phyloP scores from a whole-genome alignment of 2,329 filamentous ascomycete species.

The Colletotrichum sp. region DNA sequence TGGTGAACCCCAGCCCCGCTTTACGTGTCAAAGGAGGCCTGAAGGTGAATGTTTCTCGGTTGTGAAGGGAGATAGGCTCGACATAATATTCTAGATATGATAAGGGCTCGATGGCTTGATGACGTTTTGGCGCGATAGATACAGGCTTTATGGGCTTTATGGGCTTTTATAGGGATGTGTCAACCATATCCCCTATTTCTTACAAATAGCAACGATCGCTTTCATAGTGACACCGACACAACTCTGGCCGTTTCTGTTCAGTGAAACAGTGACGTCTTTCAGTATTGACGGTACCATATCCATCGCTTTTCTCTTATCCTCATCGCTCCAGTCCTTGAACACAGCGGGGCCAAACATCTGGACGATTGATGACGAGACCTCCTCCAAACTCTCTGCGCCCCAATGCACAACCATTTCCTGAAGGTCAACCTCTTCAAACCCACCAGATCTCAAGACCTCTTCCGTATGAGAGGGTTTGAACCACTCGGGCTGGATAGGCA shows the following conservation, averaged over 20 bases:
- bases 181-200: too few relatives aligned
- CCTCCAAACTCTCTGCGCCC: not conserved
- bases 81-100: too few relatives aligned
- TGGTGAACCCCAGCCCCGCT: not conserved
- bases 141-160: too few relatives aligned
- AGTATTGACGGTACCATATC: not conserved
- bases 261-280: not conserved
- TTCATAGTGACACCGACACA: slow-evolving; percentile 1
- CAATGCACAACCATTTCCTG: not conserved
- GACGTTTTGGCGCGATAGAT: too few relatives aligned
- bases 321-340: slow-evolving; percentile 2
- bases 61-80: not conserved
- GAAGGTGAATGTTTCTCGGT: not conserved
- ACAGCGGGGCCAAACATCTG: not conserved
- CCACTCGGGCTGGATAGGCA: slow-evolving; percentile 20
- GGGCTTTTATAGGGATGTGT: too few relatives aligned
- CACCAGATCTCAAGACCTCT: not conserved
- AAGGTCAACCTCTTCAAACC: slow-evolving; percentile 2
- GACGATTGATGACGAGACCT: not conserved
- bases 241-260: not conserved
- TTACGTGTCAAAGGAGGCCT: not conserved
- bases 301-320: not conserved
- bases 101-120: too few relatives aligned
- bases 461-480: slow-evolving; percentile 1
- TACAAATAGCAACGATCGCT: slow-evolving; percentile 8